Base-by-base conservation (phyloP, 768 basidiomycete genomes). In the Collybia sordida region DNA sequence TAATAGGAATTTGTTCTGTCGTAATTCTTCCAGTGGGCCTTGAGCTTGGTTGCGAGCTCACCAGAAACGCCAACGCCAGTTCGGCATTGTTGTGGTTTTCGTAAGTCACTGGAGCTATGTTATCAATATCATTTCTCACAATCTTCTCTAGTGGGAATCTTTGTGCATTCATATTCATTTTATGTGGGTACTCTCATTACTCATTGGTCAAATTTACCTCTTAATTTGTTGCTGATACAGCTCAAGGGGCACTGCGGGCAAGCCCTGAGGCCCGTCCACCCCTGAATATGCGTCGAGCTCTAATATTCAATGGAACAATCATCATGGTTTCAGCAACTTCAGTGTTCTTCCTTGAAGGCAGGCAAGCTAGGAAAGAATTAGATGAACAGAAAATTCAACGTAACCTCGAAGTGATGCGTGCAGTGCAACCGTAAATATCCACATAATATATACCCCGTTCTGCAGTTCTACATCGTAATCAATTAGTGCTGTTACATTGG, bases 1-100 rank as follows among this genome's bases (percentile, higher is more conserved):
- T 93, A 25, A 77, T 92, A 25, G 92, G 92, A 14, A 67, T 79
- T 12, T 66, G 75, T 41, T 83, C 83, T 2, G 54, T 93, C 49
- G 79, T 83, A 2, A 77, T 93, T 69, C 76, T 94, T 2, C 90
- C 91, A 1, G 75, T 93, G 24, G 83, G 73, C 1, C 70, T 94
- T 49, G 91, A 94, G 61, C 79, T 94, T 18, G 85, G 79, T 12
- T 86, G 84, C 34, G 92, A 94, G 63, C 62, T 93, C 18, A 90
- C 90, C 6, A 75, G 88, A 49, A 91, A 90, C 59, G 80, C 90
- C 1, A 88, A 90, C 49, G 83, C 80, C 1, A 90, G 88, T 51
- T 78, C 89, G 0, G 86, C 90, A 0, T 62, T 90, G 22, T 59
- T 93, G 19, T 93, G 90, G 90, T 84, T 83, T 66, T 69, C 72